A percentile compares a stretch with the other conserved stretches of the same genome.
Evolutionary conservation across 1,284 basidiomycete species (phyloP).

Genomic region (Rhizopogon parksii): DNA sequence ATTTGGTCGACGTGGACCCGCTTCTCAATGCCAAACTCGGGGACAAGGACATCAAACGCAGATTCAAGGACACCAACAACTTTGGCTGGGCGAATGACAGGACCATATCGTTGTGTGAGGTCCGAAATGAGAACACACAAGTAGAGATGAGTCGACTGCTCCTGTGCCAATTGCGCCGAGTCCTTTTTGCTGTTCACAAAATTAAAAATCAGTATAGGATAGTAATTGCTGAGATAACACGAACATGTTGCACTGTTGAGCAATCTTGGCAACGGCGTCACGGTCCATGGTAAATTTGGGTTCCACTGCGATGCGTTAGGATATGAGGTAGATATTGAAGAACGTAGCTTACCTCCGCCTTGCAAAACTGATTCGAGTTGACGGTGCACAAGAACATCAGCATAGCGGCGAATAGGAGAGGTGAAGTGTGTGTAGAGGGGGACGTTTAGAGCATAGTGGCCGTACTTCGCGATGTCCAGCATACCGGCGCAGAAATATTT

Average conservation of each 20-base stretch:
- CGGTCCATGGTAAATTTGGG: slow-evolving; percentile 94
- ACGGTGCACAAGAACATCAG: slow-evolving; percentile 93
- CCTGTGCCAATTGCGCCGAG: slow-evolving; percentile 87
- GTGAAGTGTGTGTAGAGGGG: slow-evolving; percentile 98
- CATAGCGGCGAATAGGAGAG: slow-evolving; percentile 88
- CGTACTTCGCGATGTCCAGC: slow-evolving; percentile 98
- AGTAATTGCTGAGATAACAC: slow-evolving; percentile 18
- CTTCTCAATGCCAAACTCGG: slow-evolving; percentile 97
- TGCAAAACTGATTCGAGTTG: slow-evolving; percentile 89
- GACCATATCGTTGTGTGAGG: slow-evolving; percentile 89
- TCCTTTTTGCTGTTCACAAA: slow-evolving; percentile 67
- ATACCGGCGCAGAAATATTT: slow-evolving; percentile 99
- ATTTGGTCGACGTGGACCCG: slow-evolving; percentile 98
- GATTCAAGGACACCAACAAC: slow-evolving; percentile 93
- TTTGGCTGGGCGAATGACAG: slow-evolving; percentile 87
- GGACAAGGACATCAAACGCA: slow-evolving; percentile 91
- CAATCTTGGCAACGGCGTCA: slow-evolving; percentile 94
- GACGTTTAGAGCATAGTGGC: slow-evolving; percentile 86
- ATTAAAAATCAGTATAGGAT: slow-evolving; percentile 10
- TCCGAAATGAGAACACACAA: slow-evolving; percentile 91
- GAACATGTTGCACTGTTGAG: slow-evolving; percentile 95
- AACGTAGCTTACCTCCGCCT: slow-evolving; percentile 48
- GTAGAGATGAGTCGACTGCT: slow-evolving; percentile 93
- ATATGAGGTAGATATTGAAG: not conserved
- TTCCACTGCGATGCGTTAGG: slow-evolving; percentile 39